These are phyloP conservation scores for Cryphonectria radicalis DNA, from an alignment of 2,329 filamentous ascomycete genomes.

Conservation along the genomic window DNA sequence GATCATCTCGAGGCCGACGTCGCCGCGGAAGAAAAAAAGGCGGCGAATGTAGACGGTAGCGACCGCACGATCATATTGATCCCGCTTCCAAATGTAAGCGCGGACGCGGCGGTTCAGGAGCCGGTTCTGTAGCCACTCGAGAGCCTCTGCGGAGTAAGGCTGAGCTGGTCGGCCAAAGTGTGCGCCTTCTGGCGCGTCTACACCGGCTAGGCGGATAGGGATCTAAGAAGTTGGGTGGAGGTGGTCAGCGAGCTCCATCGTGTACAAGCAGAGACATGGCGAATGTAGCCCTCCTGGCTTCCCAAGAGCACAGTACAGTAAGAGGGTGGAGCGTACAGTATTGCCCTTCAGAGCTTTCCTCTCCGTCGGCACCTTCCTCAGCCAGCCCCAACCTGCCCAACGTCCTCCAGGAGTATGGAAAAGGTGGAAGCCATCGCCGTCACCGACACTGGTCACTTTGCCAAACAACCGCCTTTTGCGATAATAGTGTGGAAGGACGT, in stretches of 20 bases:
- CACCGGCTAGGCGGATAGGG: slow-evolving; percentile 83
- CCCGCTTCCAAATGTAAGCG: slow-evolving; percentile 79
- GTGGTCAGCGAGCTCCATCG: not conserved
- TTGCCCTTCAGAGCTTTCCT: slow-evolving; percentile 73
- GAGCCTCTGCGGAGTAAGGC: slow-evolving; percentile 79
- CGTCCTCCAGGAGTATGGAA: slow-evolving; percentile 94
- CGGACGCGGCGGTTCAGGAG: slow-evolving; percentile 75
- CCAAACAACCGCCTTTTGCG: slow-evolving; percentile 79
- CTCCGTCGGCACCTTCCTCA: slow-evolving; percentile 72
- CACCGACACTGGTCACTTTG: slow-evolving; percentile 88
- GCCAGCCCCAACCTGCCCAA: slow-evolving; percentile 89
- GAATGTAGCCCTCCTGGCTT: not conserved
- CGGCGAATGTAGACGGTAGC: slow-evolving; percentile 79
- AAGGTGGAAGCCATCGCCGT: slow-evolving; percentile 93
- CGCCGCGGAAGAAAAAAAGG: slow-evolving; percentile 67
- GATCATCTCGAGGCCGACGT: slow-evolving; percentile 91
- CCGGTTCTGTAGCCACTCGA: slow-evolving; percentile 77
- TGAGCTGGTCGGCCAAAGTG: slow-evolving; percentile 92
- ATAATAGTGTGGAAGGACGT: slow-evolving; percentile 77
- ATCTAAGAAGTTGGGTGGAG: slow-evolving; percentile 61
- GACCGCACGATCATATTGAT: slow-evolving; percentile 92
- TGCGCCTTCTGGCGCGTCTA: slow-evolving; percentile 90
- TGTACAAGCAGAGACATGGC: not conserved
- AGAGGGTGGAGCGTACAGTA: slow-evolving; percentile 62
- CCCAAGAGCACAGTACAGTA: not conserved